Percentiles rank a stretch among this genome's conserved stretches.
These are phyloP conservation scores for Mitragyna speciosa DNA, from an alignment of 257 asterid genomes.

Conservation along the genomic window DNA sequence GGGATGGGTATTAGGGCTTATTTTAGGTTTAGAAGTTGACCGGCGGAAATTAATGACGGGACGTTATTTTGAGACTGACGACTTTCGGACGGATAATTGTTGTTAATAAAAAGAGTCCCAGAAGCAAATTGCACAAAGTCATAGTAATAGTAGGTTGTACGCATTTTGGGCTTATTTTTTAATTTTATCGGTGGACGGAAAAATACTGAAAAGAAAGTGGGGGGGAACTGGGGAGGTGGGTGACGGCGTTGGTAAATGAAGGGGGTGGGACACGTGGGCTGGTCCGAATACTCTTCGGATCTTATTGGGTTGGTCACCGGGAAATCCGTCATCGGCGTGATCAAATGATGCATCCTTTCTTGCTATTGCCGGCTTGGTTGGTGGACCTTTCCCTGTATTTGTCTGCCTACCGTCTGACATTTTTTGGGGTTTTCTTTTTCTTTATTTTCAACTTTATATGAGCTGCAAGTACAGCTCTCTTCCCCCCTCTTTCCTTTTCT, in stretches of 20 bases:
- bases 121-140: not conserved
- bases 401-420: not conserved
- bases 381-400: not conserved
- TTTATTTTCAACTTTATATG: too few species aligned
- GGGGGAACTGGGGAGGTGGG: not conserved
- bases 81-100: constrained; percentile 14
- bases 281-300: constrained; percentile 15
- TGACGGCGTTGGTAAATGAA: constrained; percentile 32
- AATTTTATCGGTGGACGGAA: constrained; percentile 34
- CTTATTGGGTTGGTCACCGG: constrained; percentile 14
- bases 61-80: constrained; percentile 5
- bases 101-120: not conserved
- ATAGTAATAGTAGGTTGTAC: not conserved
- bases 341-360: not conserved
- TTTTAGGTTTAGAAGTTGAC: constrained; percentile 24
- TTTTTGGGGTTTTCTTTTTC: not conserved
- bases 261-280: constrained; percentile 27
- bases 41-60: constrained; percentile 35
- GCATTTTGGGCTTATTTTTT: not conserved
- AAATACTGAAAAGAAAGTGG: constrained; percentile 18
- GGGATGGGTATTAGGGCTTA: not conserved
- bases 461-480: not conserved
- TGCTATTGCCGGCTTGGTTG: constrained; percentile 4
- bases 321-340: constrained; percentile 25
- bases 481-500: not conserved